Percentiles rank a stretch among this genome's conserved stretches.
These are phyloP conservation scores for Coemansia sp. DNA, from an alignment of 192 early-diverging fungal species.

Conservation along the genomic window DNA sequence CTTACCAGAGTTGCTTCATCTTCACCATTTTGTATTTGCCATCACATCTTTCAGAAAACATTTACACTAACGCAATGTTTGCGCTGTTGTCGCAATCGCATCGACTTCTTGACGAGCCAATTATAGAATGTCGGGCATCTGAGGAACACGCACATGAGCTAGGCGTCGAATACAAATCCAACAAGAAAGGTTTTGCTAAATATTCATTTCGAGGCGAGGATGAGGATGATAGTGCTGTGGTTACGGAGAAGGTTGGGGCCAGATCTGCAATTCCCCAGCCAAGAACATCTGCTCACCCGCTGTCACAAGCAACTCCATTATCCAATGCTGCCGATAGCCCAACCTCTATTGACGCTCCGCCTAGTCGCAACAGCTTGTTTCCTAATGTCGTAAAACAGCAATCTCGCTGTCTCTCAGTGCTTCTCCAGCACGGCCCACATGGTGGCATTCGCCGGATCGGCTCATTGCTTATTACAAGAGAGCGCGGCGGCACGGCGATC, in stretches of 20 bases:
- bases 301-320: neutral
- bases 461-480: constrained; percentile 41
- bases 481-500: constrained; percentile 47
- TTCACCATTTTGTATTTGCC: neutral
- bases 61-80: constrained; percentile 17
- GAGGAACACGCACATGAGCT: constrained; percentile 44
- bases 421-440: constrained; percentile 53
- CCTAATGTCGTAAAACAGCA: constrained; percentile 51
- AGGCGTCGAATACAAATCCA: constrained; percentile 20
- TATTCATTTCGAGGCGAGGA: neutral
- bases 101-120: constrained; percentile 20
- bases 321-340: constrained; percentile 5
- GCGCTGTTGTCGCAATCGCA: constrained; percentile 11
- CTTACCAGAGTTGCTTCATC: too few species aligned
- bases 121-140: constrained; percentile 44
- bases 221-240: neutral
- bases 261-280: neutral
- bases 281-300: neutral
- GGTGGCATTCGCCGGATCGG: constrained; percentile 51
- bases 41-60: neutral
- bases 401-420: constrained; percentile 48
- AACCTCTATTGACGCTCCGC: constrained; percentile 11
- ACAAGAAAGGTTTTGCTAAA: neutral
- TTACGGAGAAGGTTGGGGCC: too few species aligned
- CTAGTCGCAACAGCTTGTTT: constrained; percentile 49